Evolutionary conservation across 2,329 filamentous ascomycete genomes (phyloP).

Genomic region (Colletotrichum camelliae): DNA sequence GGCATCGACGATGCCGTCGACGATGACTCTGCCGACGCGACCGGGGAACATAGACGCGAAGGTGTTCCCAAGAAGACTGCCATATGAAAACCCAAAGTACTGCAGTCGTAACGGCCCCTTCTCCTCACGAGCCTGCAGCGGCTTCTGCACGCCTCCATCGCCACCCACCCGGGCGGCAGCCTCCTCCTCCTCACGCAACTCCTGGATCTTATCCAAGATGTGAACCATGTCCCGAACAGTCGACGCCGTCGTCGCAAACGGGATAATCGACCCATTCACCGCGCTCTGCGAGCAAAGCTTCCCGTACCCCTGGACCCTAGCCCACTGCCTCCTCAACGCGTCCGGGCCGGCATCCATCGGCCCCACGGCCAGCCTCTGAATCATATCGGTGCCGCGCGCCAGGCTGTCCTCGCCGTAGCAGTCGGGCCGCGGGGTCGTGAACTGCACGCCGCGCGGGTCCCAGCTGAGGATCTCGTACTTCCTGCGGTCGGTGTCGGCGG

Average conservation of each 20-base stretch:
- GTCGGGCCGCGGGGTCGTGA: constrained; percentile 40
- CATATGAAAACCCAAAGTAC: constrained; percentile 58
- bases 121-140: neutral
- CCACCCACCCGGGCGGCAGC: neutral
- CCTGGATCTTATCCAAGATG: constrained; percentile 46
- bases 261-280: constrained; percentile 32
- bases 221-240: constrained; percentile 50
- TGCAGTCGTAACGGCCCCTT: constrained; percentile 35
- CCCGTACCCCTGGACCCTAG: constrained; percentile 27
- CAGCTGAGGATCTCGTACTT: constrained; percentile 49
- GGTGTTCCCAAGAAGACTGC: constrained; percentile 38
- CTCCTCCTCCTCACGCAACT: constrained; percentile 28
- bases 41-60: constrained; percentile 41
- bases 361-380: constrained; percentile 37
- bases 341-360: constrained; percentile 23
- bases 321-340: constrained; percentile 4
- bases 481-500: constrained; percentile 29
- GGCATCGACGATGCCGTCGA: constrained; percentile 42
- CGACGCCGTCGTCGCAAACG: constrained; percentile 39
- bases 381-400: constrained; percentile 31
- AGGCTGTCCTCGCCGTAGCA: constrained; percentile 40
- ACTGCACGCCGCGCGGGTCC: constrained; percentile 47
- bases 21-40: constrained; percentile 44
- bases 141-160: neutral
- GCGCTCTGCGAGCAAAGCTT: constrained; percentile 29